A percentile compares a stretch with the other conserved stretches of the same genome.
These are phyloP conservation scores for Puccinia triticina DNA, from an alignment of 1,284 basidiomycete genomes.

Conservation along the genomic window DNA sequence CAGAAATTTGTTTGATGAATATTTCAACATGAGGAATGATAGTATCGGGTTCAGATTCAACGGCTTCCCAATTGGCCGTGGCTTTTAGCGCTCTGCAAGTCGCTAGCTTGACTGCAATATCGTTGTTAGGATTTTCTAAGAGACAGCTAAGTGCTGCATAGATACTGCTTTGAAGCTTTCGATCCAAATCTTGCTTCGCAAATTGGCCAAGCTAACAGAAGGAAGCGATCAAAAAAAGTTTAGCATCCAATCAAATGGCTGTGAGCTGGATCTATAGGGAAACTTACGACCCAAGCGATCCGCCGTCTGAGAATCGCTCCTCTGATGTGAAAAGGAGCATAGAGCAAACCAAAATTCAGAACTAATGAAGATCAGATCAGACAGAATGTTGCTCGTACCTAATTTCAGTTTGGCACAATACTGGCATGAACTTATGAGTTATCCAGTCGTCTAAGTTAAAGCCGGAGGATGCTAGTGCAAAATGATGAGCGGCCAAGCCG, in stretches of 20 bases:
- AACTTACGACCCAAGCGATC: slow-evolving; percentile 44
- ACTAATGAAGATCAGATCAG: background rate
- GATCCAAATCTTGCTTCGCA: slow-evolving; percentile 38
- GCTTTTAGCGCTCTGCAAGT: slow-evolving; percentile 38
- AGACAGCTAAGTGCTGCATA: slow-evolving; percentile 37
- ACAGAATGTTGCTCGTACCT: background rate
- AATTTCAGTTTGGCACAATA: slow-evolving; percentile 33
- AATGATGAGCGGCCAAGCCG: slow-evolving; percentile 30
- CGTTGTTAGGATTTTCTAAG: slow-evolving; percentile 41
- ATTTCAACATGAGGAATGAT: slow-evolving; percentile 27
- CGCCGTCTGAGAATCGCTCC: slow-evolving; percentile 34
- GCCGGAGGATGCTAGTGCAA: background rate
- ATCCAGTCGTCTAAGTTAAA: slow-evolving; percentile 42
- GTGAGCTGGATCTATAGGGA: background rate
- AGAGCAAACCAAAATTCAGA: background rate
- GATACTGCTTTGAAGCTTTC: slow-evolving; percentile 28
- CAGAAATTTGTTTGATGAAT: slow-evolving; percentile 39
- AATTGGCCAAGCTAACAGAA: slow-evolving; percentile 41
- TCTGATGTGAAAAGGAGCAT: slow-evolving; percentile 11
- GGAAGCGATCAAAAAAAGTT: background rate
- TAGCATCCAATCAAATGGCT: background rate
- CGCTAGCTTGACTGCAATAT: slow-evolving; percentile 45
- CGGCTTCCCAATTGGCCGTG: slow-evolving; percentile 43
- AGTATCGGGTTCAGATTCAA: slow-evolving; percentile 2
- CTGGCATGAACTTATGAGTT: slow-evolving; percentile 39